Conservation (phyloP, 208 protist genomes). For the Leishmania lainsoni region DNA sequence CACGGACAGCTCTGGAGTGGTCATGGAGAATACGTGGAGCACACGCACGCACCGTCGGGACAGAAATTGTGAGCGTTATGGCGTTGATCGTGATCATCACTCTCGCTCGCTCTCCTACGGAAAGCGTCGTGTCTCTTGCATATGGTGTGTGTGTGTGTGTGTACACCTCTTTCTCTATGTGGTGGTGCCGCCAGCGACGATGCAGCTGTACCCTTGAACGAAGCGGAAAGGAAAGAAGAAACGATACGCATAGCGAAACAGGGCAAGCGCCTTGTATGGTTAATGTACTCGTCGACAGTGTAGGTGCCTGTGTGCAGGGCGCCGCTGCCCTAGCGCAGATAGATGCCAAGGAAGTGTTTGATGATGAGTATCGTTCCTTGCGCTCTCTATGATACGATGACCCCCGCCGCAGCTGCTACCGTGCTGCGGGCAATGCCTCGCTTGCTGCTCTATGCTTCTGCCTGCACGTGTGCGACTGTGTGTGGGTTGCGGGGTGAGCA, state of each 20-base stretch:
- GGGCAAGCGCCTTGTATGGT: not conserved
- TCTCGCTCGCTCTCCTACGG: not conserved
- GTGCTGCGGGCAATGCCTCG: not conserved
- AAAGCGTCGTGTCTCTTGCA: not conserved
- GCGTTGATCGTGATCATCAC: not conserved
- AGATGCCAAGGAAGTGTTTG: not conserved
- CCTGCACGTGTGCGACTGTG: not conserved
- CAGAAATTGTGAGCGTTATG: not conserved
- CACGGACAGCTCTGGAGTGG: not conserved
- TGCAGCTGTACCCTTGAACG: not conserved
- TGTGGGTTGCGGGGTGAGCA: not conserved
- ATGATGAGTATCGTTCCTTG: not conserved
- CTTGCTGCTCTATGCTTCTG: not conserved
- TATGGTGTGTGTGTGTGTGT: constrained; percentile 1
- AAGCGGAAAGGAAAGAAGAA: not conserved
- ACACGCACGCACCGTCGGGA: not conserved
- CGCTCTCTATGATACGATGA: constrained; percentile 2
- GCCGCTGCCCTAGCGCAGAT: not conserved
- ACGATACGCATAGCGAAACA: not conserved
- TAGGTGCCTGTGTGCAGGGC: not conserved
- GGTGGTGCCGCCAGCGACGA: not conserved
- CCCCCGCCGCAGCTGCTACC: not conserved
- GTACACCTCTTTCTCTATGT: not conserved
- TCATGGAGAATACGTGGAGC: not conserved
- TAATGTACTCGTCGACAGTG: not conserved